Percentiles rank a stretch among this genome's conserved stretches.
Conservation (phyloP, 331 rosid genomes). For the Telfairia occidentalis region DNA sequence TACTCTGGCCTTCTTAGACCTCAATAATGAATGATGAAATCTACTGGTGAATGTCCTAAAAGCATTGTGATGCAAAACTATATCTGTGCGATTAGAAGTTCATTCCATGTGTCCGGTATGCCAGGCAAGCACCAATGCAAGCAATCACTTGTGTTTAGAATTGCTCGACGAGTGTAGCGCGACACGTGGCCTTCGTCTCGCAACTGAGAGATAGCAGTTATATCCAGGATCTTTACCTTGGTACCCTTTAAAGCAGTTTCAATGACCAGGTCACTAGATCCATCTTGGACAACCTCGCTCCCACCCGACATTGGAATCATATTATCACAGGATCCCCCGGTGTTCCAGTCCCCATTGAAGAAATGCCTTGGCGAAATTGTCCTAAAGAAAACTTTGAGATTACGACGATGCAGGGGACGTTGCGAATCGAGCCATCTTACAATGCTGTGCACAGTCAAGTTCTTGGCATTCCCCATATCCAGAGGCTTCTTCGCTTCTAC, state of each 20-base stretch:
- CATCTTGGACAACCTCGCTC: conserved; percentile 46
- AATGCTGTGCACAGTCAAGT: conserved; percentile 49
- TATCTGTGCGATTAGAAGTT: conserved; percentile 71
- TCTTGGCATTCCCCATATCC: conserved; percentile 57
- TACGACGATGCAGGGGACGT: conserved; percentile 38
- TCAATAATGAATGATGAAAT: background rate
- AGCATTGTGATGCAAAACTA: conserved; percentile 17
- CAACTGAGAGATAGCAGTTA: conserved; percentile 68
- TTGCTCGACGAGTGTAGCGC: conserved; percentile 48
- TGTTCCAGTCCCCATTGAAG: conserved; percentile 85
- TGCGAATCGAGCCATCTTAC: conserved; percentile 71
- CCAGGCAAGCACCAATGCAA: conserved; percentile 98
- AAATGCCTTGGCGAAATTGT: conserved; percentile 87
- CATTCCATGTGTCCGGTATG: conserved; percentile 92
- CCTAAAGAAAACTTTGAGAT: conserved; percentile 71
- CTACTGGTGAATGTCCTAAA: background rate
- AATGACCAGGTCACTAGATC: conserved; percentile 45
- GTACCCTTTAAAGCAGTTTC: conserved; percentile 66
- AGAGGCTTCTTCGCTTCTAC: conserved; percentile 36
- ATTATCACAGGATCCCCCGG: conserved; percentile 77
- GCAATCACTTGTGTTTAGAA: conserved; percentile 53
- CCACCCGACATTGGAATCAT: conserved; percentile 54
- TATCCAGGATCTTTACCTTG: conserved; percentile 60
- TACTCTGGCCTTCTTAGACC: background rate
- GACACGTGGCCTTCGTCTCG: conserved; percentile 92